Percentiles rank a stretch among this genome's conserved stretches.
phyloP scores from a whole-genome alignment of 441 rosid species.

The Syzygium malaccense region DNA sequence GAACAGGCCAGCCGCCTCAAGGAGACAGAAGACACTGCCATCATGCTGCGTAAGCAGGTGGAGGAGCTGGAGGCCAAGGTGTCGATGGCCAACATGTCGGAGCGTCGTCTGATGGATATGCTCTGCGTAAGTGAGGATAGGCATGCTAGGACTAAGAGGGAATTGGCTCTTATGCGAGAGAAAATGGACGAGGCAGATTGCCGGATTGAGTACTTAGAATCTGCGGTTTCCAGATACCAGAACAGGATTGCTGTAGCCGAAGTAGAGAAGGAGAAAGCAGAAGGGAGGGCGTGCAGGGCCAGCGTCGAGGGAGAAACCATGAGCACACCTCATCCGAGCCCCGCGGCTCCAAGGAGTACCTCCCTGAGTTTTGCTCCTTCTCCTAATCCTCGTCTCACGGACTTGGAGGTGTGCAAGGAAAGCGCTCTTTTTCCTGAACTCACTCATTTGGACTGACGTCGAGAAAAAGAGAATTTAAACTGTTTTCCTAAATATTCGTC shows the following conservation, averaged over 20 bases:
- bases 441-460: background rate
- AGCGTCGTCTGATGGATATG: background rate
- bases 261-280: background rate
- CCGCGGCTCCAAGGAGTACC: background rate
- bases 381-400: background rate
- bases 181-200: background rate
- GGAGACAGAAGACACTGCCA: background rate
- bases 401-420: background rate
- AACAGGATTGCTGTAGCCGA: background rate
- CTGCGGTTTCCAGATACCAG: background rate
- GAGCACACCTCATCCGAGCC: background rate
- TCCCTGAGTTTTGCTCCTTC: background rate
- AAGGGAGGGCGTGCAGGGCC: background rate
- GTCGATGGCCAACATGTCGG: background rate
- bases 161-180: background rate
- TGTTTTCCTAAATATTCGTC: background rate
- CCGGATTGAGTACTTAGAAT: background rate
- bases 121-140: background rate
- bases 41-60: background rate
- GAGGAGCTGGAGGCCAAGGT: background rate
- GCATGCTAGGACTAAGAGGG: background rate
- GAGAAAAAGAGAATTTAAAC: background rate
- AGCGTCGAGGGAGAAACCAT: background rate
- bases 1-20: background rate
- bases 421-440: background rate